phyloP scores from a whole-genome alignment of 2,329 filamentous ascomycete species.

The Penicillium sp. region DNA sequence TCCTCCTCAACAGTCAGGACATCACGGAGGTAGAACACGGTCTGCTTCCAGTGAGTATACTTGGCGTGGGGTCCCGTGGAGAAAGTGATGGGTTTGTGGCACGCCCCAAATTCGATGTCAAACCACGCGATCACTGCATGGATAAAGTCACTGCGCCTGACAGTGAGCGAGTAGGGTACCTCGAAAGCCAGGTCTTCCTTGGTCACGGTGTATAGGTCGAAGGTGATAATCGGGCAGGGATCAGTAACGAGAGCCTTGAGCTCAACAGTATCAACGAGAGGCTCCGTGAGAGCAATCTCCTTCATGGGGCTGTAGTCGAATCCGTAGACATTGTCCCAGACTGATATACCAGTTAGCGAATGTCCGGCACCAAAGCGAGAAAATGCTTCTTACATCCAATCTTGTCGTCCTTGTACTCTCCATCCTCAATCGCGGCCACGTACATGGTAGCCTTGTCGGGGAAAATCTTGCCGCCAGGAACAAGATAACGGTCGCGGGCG shows the following conservation, averaged over 20 bases:
- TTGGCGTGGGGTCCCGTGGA: conserved; percentile 97
- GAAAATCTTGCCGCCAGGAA: conserved; percentile 89
- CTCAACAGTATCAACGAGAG: conserved; percentile 96
- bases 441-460: conserved; percentile 99
- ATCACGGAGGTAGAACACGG: conserved; percentile 95
- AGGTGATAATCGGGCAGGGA: conserved; percentile 79
- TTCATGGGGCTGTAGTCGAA: conserved; percentile 97
- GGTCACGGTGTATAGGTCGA: conserved; percentile 92
- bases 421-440: conserved; percentile 95
- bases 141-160: conserved; percentile 89
- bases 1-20: conserved; percentile 89
- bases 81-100: conserved; percentile 97
- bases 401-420: conserved; percentile 99
- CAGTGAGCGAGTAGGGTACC: conserved; percentile 74
- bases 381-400: conserved; percentile 79
- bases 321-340: conserved; percentile 99
- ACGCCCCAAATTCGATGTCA: conserved; percentile 97
- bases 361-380: conserved; percentile 19
- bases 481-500: conserved; percentile 89
- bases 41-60: conserved; percentile 99
- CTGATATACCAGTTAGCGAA: conserved; percentile 55
- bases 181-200: conserved; percentile 82
- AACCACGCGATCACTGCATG: conserved; percentile 98
- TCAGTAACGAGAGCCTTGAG: conserved; percentile 97
- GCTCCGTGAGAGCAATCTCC: conserved; percentile 89